Evolutionary conservation across 1,284 basidiomycete species (phyloP), one percentile per base, ranked within the genome.

Genomic region (Ganoderma leucocontextum): DNA sequence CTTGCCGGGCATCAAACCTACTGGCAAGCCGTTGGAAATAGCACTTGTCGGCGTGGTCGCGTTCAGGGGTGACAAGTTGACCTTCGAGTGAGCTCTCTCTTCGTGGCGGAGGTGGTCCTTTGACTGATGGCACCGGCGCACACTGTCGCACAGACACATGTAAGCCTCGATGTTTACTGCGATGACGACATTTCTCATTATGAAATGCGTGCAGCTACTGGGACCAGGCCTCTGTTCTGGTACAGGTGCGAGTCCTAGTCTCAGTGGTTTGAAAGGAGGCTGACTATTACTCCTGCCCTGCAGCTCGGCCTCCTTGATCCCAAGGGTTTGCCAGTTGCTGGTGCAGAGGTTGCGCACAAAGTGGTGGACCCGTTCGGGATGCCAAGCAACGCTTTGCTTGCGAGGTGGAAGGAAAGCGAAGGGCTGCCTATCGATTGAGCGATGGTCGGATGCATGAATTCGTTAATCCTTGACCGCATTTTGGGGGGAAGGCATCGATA

Each of bases 21-120:
- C 84, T 0, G 82, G 82, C 33, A 84, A 81, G 67, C 74, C 77
- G 7, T 73, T 87, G 36, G 80, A 83, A 64, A 80, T 87, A 3
- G 84, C 86, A 0, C 76, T 87, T 69, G 84, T 86, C n/a, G 84
- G 84, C 9, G 79, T 87, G 15, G 80, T 87, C 22, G 85, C 84
- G 29, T 84, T 88, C 65, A 79, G 84, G 65, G 86, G 87, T 9
- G 85, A 87, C 73, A 84, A 85, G 70, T 74, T 87, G 44, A 84
- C 83, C 53, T 86, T 87, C 72, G 85, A 87, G 82, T 85, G 77
- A 67, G 85, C 79, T 10, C 33, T 12, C 1, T 22, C 25, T 15
- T 38, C 41, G n/a, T 49, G n/a, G 12, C n/a, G n/a, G 63, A 12
- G 1, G 17, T n/a, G 19, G 10, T n/a, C 49, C 33, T 17, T 39